phyloP scores from a whole-genome alignment of 2,329 filamentous ascomycete genomes.

The Chalara sp. region DNA sequence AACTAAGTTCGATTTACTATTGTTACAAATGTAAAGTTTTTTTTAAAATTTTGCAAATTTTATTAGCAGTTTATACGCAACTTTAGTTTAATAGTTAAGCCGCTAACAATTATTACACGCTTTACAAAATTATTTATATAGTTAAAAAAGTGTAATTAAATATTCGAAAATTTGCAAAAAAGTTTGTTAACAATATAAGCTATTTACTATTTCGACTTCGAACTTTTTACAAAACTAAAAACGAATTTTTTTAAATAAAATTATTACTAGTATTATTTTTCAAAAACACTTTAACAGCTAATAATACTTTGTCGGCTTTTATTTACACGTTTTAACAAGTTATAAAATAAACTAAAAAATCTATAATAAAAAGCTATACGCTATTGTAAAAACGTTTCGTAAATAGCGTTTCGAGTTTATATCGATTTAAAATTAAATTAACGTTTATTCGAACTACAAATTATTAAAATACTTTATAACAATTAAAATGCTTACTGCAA shows the following conservation, averaged over 20 bases:
- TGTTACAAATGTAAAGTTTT: neutral
- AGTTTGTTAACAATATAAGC: neutral
- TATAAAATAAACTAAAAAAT: conserved; percentile 27
- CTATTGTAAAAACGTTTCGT: conserved; percentile 17
- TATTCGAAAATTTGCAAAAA: neutral
- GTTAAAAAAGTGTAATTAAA: neutral
- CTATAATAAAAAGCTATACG: conserved; percentile 25
- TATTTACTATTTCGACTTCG: neutral
- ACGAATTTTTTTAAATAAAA: conserved; percentile 6
- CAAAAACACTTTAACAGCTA: neutral
- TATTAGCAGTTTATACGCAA: conserved; percentile 7
- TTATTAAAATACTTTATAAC: conserved; percentile 11
- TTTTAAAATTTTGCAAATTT: conserved; percentile 10
- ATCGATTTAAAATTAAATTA: neutral
- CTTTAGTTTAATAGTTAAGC: conserved; percentile 1
- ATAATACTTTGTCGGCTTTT: conserved; percentile 14
- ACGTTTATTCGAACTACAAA: conserved; percentile 2
- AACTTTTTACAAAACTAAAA: neutral
- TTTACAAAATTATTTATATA: neutral
- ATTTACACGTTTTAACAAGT: conserved; percentile 13
- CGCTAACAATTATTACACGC: neutral
- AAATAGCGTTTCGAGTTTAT: conserved; percentile 3
- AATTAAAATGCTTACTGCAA: conserved; percentile 2
- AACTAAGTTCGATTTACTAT: neutral
- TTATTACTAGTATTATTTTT: conserved; percentile 5